Evolutionary conservation across 2,329 filamentous ascomycete species (phyloP), one percentile per base, ranked within the genome.

Genomic region (Trichoderma sp.): DNA sequence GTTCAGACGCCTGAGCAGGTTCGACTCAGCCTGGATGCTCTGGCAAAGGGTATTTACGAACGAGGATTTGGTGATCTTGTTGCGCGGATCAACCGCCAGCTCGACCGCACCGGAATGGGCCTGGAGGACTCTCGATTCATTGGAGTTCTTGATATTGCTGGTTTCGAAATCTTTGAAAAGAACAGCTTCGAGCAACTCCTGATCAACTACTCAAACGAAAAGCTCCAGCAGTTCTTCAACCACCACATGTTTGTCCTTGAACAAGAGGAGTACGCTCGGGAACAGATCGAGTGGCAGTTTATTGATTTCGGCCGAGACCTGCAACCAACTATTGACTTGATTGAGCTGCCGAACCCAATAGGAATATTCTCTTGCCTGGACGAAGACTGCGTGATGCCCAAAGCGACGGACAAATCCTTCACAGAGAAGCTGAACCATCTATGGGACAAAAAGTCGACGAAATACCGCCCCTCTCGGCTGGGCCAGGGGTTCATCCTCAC

Each of bases 131-230:
- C 91, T 1, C 90, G 92, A 72, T 99, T 99, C 78, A 99, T 99
- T 70, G 95, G 95, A 62, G 95, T 99, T 9, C 88, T 99, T 48
- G 95, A 99, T 86, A 99, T 99, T 77, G 96, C 96, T 69, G 95
- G 95, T 67, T 99, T 99, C 77, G 95, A 99, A 75, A 99, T 99
- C 66, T 99, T 99, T 72, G 93, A 99, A 71, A 87, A 92, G 73
- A 99, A 99, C 81, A 97, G 94, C 81, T 99, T 99, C 73, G 95
- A 99, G 76, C 95, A 99, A 77, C 85, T 99, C 6, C 99, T 95
- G 81, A 99, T 99, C 84, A 99, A 99, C 78, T 99, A 99, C 78
- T 98, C 96, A 67, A 99, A 99, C 78, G 95, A 99, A 77, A 99
- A 97, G 77, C 86, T 99, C 7, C 95, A 99, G 74, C 95, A 99